phyloP scores from a whole-genome alignment of 2,329 filamentous ascomycete genomes.

The Penicillium sp. region DNA sequence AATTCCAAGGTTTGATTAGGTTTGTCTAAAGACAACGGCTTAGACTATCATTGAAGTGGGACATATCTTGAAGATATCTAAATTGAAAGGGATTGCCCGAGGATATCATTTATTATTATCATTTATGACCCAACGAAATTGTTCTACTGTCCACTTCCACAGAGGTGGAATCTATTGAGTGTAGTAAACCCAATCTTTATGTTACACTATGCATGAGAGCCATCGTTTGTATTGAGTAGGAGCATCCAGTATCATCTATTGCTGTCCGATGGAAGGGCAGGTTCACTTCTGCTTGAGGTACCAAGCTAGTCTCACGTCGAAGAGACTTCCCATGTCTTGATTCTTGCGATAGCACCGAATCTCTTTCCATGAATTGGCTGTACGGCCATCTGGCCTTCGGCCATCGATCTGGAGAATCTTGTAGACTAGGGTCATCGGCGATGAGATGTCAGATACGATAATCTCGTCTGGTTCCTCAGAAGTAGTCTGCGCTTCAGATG shows the following conservation, averaged over 20 bases:
- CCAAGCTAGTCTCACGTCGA: conserved; percentile 52
- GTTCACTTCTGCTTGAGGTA: conserved; percentile 33
- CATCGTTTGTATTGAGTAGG: not conserved
- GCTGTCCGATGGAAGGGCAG: not conserved
- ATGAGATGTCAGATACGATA: conserved; percentile 38
- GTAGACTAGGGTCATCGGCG: conserved; percentile 37
- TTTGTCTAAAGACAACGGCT: not conserved
- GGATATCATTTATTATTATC: not conserved
- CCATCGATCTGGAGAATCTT: conserved; percentile 51
- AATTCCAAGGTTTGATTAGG: not conserved
- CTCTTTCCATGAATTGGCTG: conserved; percentile 52
- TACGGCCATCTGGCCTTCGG: conserved; percentile 39
- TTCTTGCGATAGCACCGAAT: conserved; percentile 52
- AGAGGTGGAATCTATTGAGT: not conserved
- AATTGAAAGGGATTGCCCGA: not conserved
- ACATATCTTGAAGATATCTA: not conserved
- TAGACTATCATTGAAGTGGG: not conserved
- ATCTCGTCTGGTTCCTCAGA: conserved; percentile 27
- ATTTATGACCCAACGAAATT: not conserved
- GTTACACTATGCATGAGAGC: conserved; percentile 1
- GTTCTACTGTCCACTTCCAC: not conserved
- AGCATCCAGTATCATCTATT: not conserved
- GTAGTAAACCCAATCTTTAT: not conserved
- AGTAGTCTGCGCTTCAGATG: not conserved
- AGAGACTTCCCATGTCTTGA: conserved; percentile 55